These are phyloP conservation scores for Arxiozyma bovina DNA, from an alignment of 1,139 yeast genomes.

Conservation along the genomic window DNA sequence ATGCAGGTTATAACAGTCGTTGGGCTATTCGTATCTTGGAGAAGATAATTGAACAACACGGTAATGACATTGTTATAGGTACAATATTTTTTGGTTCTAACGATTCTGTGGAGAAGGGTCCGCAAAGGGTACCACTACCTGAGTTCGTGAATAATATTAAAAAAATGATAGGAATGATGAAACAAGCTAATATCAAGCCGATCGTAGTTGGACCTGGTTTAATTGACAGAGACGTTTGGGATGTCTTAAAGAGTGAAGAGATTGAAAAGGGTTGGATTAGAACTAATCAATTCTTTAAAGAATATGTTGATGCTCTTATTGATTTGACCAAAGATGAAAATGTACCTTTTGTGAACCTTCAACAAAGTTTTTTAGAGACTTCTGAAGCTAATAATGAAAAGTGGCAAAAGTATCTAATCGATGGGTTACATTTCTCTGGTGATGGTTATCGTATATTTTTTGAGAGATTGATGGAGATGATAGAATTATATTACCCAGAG, in stretches of 20 bases:
- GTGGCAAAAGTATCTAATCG: constrained; percentile 34
- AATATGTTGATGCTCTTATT: constrained; percentile 44
- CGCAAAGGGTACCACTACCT: constrained; percentile 48
- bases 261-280: constrained; percentile 33
- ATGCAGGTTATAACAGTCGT: constrained; percentile 50
- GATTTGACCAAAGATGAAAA: constrained; percentile 38
- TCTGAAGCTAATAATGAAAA: constrained; percentile 15
- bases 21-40: constrained; percentile 44
- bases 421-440: constrained; percentile 64
- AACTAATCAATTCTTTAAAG: constrained; percentile 35
- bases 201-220: constrained; percentile 60
- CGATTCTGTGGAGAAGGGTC: constrained; percentile 46
- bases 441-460: constrained; percentile 49
- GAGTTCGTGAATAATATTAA: constrained; percentile 42
- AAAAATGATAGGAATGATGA: constrained; percentile 35
- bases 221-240: constrained; percentile 41
- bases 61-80: constrained; percentile 37
- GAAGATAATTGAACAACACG: constrained; percentile 33
- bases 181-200: constrained; percentile 37
- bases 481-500: constrained; percentile 42
- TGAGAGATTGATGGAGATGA: constrained; percentile 35
- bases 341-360: constrained; percentile 49
- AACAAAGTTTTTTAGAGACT: constrained; percentile 35
- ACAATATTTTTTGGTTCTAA: constrained; percentile 71
- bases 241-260: constrained; percentile 27